Evolutionary conservation across 169 alveolate species (phyloP), one percentile per base, ranked within the genome.

Genomic region (Babesia divergens): DNA sequence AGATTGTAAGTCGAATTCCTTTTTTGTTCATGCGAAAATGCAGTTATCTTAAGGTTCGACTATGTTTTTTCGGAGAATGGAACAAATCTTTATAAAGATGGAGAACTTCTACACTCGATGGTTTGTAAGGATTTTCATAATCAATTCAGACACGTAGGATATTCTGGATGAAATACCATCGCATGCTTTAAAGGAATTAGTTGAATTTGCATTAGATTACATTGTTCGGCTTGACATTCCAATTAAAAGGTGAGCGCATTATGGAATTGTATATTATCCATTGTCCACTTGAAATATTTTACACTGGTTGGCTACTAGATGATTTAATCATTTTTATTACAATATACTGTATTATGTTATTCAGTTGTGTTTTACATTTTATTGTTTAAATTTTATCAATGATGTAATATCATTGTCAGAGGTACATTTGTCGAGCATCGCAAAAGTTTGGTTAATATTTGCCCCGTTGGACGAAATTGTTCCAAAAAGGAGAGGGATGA

Each of bases 401-500:
- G 49, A 14, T 13, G 14, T 40, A 40, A 40, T 40, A 40, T 40
- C 14, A 40, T 32, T 49, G 53, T 38, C 67, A 89, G 94, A 72
- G 98, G 98, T 14, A 94, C 97, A 11, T 97, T 97, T 79, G 89
- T 96, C 43, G 99, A 97, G 65, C 90, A 84, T 44, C 89, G 99
- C 58, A 95, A 92, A 20, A 98, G 99, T n/a, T 67, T 97, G 94
- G 49, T 97, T 20, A 97, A 97, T 65, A 76, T 97, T 22, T 91
- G 96, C 28, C 99, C 99, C 20, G 95, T 96, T 28, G 99, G 99
- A 0, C 86, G 99, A 47, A 95, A 95, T 84, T 96, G 99, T 69
- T 71, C 96, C 20, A 75, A 86, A 64, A 89, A 91, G 58, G 99
- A 97, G 67, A 90, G 99, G 67, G 92, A 86, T 22, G 96, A 92